Evolutionary conservation across 2,329 filamentous ascomycete genomes (phyloP).

Genomic region (Tympanopsis confertula): DNA sequence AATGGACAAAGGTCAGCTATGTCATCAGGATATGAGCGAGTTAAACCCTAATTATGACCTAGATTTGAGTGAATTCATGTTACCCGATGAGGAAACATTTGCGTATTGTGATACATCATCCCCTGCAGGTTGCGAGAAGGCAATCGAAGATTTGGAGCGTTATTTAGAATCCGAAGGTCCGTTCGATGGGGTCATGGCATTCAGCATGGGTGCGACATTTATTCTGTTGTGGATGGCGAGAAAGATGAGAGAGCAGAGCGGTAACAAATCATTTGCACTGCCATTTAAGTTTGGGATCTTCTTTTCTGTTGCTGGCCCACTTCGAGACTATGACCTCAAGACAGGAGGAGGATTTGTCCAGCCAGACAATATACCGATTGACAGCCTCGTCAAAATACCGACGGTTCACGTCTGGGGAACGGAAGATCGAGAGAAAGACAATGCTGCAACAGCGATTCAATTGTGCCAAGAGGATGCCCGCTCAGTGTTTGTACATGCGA

Average conservation of each 20-base stretch:
- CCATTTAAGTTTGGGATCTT: not conserved
- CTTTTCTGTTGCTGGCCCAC: not conserved
- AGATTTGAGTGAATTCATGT: no score
- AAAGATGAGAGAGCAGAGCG: not conserved
- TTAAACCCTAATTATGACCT: no score
- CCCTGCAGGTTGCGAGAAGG: no score
- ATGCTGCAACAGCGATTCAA: not conserved
- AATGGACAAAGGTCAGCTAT: conserved; percentile 6
- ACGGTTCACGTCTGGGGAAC: not conserved
- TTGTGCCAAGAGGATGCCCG: not conserved
- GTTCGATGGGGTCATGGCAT: conserved; percentile 1
- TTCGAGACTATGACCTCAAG: not conserved
- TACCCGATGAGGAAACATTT: no score
- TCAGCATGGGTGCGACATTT: not conserved
- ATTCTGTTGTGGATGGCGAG: not conserved
- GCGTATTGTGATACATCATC: no score
- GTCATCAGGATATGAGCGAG: no score
- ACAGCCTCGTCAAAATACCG: not conserved
- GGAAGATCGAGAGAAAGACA: not conserved
- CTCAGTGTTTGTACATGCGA: not conserved
- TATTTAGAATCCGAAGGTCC: not conserved
- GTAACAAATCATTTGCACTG: not conserved
- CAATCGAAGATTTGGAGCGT: conserved; percentile 2
- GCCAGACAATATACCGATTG: not conserved
- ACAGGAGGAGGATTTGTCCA: not conserved